A percentile compares a stretch with the other conserved stretches of the same genome.
These are phyloP conservation scores for Albugo candida DNA, from an alignment of 352 stramenopile species.

Conservation along the genomic window DNA sequence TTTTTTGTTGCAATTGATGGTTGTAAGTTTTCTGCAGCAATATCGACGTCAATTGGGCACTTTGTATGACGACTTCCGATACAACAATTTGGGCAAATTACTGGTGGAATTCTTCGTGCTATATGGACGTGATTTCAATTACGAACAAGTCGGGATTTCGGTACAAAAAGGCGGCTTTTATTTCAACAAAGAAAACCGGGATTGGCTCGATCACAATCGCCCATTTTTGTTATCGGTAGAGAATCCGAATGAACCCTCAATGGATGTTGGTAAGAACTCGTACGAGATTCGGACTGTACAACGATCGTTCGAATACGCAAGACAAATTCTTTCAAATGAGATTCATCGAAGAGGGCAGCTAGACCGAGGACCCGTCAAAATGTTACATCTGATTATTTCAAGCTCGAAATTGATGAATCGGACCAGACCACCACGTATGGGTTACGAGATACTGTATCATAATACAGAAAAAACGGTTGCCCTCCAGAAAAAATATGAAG, in stretches of 20 bases:
- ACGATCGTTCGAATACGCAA: conserved; percentile 79
- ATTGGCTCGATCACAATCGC: conserved; percentile 44
- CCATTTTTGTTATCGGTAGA: conserved; percentile 84
- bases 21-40: conserved; percentile 89
- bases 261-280: conserved; percentile 85
- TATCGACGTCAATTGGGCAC: conserved; percentile 30
- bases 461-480: conserved; percentile 46
- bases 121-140: conserved; percentile 89
- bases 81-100: conserved; percentile 83
- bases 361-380: conserved; percentile 15
- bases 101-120: conserved; percentile 92
- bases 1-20: conserved; percentile 90
- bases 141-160: conserved; percentile 80
- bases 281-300: conserved; percentile 84
- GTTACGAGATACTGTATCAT: conserved; percentile 49
- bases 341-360: conserved; percentile 50
- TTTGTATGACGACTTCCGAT: conserved; percentile 35
- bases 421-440: conserved; percentile 27
- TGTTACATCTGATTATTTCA: conserved; percentile 57
- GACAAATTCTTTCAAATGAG: conserved; percentile 48
- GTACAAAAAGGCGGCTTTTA: conserved; percentile 84
- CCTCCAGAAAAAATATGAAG: conserved; percentile 40
- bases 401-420: conserved; percentile 46
- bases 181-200: conserved; percentile 78
- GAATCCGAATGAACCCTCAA: conserved; percentile 83